Conservation (phyloP, 1,284 basidiomycete species). For the Heliocybe sulcata region DNA sequence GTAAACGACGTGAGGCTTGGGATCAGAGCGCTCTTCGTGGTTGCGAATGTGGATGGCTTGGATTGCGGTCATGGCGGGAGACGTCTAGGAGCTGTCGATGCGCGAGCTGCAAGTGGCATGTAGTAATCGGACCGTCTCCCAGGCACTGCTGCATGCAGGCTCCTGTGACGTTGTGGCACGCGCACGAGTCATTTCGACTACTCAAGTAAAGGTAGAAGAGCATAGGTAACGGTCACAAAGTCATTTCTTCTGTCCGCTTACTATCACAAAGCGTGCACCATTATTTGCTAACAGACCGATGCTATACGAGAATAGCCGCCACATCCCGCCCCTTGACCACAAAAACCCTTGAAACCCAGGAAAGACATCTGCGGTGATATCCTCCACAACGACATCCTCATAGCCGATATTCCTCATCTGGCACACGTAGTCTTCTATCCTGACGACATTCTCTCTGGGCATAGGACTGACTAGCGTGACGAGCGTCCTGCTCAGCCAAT, state of each 20-base stretch:
- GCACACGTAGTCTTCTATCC: slow-evolving; percentile 35
- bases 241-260: slow-evolving; percentile 28
- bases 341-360: slow-evolving; percentile 49
- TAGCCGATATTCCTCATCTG: slow-evolving; percentile 47
- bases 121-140: neutral
- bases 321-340: slow-evolving; percentile 30
- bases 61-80: slow-evolving; percentile 52
- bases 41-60: slow-evolving; percentile 65
- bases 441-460: slow-evolving; percentile 46
- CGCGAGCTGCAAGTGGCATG: too few species aligned
- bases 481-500: neutral
- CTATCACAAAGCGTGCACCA: slow-evolving; percentile 52
- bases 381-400: slow-evolving; percentile 45
- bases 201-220: too few species aligned
- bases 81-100: too few species aligned
- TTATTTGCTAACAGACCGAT: slow-evolving; percentile 31
- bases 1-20: slow-evolving; percentile 77
- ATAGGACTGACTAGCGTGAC: slow-evolving; percentile 28
- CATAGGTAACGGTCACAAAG: neutral
- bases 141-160: neutral
- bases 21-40: slow-evolving; percentile 57
- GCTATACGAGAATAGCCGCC: slow-evolving; percentile 34
- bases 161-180: neutral
- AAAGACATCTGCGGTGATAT: slow-evolving; percentile 57
- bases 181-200: too few species aligned